Conservation (phyloP, 78 protist genomes). For the slime mould (Dictyostelium discoideum) region DNA sequence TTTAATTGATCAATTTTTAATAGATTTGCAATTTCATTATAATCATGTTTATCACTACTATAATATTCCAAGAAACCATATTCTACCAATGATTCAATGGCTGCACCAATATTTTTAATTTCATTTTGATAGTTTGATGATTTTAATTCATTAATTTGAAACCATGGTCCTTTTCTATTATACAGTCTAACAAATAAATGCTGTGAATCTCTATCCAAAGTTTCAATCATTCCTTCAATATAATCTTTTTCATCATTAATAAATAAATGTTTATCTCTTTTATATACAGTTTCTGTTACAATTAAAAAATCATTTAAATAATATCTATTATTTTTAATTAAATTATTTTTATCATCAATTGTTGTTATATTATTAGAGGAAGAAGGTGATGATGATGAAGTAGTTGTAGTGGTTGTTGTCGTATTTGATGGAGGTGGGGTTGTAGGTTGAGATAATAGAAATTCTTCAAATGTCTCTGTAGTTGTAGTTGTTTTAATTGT, state of each 20-base stretch:
- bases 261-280: conserved; percentile 47
- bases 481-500: background rate
- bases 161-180: conserved; percentile 72
- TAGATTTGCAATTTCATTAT: conserved; percentile 11
- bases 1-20: conserved; percentile 2
- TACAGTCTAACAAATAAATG: conserved; percentile 57
- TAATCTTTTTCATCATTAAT: background rate
- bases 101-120: background rate
- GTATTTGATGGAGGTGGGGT: background rate
- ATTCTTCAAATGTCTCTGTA: background rate
- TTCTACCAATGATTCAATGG: background rate
- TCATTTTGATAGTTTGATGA: background rate
- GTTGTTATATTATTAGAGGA: background rate
- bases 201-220: background rate
- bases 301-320: conserved; percentile 41
- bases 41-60: background rate
- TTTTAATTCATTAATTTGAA: background rate
- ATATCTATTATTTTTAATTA: background rate
- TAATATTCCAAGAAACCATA: background rate
- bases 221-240: background rate
- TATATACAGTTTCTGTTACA: conserved; percentile 40
- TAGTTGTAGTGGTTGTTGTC: background rate
- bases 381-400: background rate
- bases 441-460: background rate
- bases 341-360: background rate